Base-by-base conservation (phyloP, 352 stramenopile genomes). In the Phytophthora hibernalis region DNA sequence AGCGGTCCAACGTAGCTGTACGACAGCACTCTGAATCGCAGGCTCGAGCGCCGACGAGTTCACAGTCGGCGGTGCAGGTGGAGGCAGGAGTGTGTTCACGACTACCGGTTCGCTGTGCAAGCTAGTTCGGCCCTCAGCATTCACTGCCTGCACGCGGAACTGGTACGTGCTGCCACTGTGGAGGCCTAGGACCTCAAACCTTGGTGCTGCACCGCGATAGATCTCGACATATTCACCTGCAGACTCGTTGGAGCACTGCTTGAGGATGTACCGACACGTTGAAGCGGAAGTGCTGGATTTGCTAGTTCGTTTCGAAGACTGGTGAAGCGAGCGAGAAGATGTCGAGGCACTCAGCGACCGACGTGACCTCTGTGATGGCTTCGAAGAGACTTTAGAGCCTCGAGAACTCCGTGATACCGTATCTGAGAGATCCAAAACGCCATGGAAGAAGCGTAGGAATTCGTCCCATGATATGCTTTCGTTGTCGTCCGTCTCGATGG, bases 401-500 rank as follows among this genome's bases (percentile, higher is more conserved):
- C 28, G 44, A 48, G 71, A 65, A 3, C 52, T 73, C 8, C 49
- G 57, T 37, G 67, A 76, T 7, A 54, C 49, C n/a, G 71, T 66
- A 13, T 73, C 63, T 2, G 59, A 59, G 1, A 83, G 78, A 20
- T 89, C 77, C 3, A 90, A 54, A 5, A 79, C 70, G n/a, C 74
- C 77, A 50, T 90, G 83, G 55, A 95, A 95, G 53, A 92, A 92
- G 33, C 68, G 58, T 42, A 87, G 55, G 37, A 98, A 95, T 65
- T 97, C 91, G 8, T 89, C 71, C 90, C 90, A 97, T 10, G 79
- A 91, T 38, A 97, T 87, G 30, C 72, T 88, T 49, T 97, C 90
- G 60, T 91, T 95, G 65, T 97, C 90, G 69, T 95, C 89, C 3
- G 83, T 93, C 68, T 97, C 91, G 24, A 98, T 96, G 12, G 79